A percentile compares a stretch with the other conserved stretches of the same genome.
These are phyloP conservation scores for Trypanosoma scelopori DNA, from an alignment of 208 protist species.

Conservation along the genomic window DNA sequence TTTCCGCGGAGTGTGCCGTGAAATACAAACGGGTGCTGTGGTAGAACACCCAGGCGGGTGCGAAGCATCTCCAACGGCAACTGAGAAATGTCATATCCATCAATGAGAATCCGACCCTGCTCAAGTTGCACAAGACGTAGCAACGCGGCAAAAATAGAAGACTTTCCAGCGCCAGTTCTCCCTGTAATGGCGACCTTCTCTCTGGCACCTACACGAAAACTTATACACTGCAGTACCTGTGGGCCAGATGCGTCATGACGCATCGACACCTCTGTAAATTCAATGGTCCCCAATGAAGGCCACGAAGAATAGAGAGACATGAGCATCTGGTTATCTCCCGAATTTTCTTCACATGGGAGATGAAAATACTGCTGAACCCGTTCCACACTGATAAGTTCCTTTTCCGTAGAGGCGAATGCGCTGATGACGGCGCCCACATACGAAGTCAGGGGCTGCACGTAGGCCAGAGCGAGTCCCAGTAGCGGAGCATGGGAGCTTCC, in stretches of 20 bases:
- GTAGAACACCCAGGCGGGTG: slow-evolving; percentile 29
- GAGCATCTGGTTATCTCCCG: not conserved
- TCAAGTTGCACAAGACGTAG: slow-evolving; percentile 30
- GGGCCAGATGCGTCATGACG: slow-evolving; percentile 35
- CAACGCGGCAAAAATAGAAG: slow-evolving; percentile 47
- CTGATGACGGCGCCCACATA: slow-evolving; percentile 40
- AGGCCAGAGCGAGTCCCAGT: slow-evolving; percentile 37
- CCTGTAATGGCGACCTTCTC: slow-evolving; percentile 61
- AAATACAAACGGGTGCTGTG: slow-evolving; percentile 42
- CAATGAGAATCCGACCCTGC: slow-evolving; percentile 26
- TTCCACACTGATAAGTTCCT: slow-evolving; percentile 43
- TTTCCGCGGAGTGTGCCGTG: slow-evolving; percentile 38
- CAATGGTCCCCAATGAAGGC: slow-evolving; percentile 44
- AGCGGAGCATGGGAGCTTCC: slow-evolving; percentile 14
- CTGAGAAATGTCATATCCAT: slow-evolving; percentile 18
- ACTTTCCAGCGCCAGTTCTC: slow-evolving; percentile 54
- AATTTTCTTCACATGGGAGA: slow-evolving; percentile 30
- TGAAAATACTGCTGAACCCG: slow-evolving; percentile 43
- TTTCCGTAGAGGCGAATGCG: slow-evolving; percentile 36
- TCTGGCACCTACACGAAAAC: slow-evolving; percentile 27
- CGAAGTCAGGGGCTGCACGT: slow-evolving; percentile 40
- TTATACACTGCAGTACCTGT: slow-evolving; percentile 36
- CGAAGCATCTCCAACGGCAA: slow-evolving; percentile 18
- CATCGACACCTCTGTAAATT: slow-evolving; percentile 38
- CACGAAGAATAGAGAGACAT: slow-evolving; percentile 20